These are phyloP conservation scores for Metschnikowia baotianmanensis DNA, from an alignment of 805 yeast species.

Conservation along the genomic window DNA sequence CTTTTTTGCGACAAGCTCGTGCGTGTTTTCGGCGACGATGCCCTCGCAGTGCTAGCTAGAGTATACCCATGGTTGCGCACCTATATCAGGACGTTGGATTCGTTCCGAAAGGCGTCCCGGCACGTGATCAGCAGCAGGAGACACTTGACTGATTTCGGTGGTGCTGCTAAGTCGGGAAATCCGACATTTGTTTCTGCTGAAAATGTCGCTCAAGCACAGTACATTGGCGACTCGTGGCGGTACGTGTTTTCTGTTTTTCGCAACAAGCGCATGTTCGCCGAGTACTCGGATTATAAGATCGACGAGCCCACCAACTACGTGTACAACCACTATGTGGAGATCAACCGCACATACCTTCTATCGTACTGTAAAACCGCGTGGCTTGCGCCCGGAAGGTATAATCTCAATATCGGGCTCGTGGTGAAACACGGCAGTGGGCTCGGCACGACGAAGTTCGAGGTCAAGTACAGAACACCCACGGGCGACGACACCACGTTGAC, in stretches of 20 bases:
- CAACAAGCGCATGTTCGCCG: constrained; percentile 54
- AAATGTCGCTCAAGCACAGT: constrained; percentile 16
- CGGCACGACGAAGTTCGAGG: constrained; percentile 56
- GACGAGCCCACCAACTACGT: constrained; percentile 49
- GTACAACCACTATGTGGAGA: constrained; percentile 44
- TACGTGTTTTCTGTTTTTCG: constrained; percentile 49
- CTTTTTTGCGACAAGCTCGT: constrained; percentile 41
- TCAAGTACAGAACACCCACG: constrained; percentile 30
- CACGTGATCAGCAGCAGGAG: constrained; percentile 27
- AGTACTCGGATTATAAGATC: constrained; percentile 39
- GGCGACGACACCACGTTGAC: constrained; percentile 31
- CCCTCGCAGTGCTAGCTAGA: constrained; percentile 28
- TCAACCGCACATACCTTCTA: constrained; percentile 48
- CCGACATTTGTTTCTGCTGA: background rate
- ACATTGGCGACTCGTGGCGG: constrained; percentile 53
- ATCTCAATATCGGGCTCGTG: constrained; percentile 50
- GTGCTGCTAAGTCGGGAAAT: background rate
- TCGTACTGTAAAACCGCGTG: constrained; percentile 45
- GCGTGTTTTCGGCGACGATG: constrained; percentile 37
- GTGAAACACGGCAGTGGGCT: constrained; percentile 54
- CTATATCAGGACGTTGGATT: constrained; percentile 40
- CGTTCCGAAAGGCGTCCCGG: constrained; percentile 29
- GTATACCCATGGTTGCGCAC: constrained; percentile 38
- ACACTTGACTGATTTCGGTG: constrained; percentile 25
- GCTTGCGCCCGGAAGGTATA: constrained; percentile 49